Conservation (phyloP, 1,284 basidiomycete species). For the Ceratobasidium sp. region DNA sequence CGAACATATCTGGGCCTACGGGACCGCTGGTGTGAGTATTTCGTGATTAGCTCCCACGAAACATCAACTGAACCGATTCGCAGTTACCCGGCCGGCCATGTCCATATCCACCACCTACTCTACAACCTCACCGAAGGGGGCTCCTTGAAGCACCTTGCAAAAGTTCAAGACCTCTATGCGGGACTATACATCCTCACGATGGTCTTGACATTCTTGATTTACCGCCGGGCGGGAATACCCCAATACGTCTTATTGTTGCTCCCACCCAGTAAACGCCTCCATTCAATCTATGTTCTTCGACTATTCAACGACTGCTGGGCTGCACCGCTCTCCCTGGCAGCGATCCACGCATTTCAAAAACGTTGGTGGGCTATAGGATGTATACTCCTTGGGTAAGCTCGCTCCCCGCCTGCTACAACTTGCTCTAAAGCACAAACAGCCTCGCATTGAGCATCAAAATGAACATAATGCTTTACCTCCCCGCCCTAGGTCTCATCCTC, state of each 20-base stretch:
- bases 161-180: conserved; percentile 75
- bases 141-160: conserved; percentile 1
- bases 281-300: conserved; percentile 91
- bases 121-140: conserved; percentile 70
- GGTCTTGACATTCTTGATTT: conserved; percentile 69
- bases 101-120: conserved; percentile 83
- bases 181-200: conserved; percentile 73
- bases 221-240: conserved; percentile 69
- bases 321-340: conserved; percentile 62
- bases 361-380: conserved; percentile 67
- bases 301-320: conserved; percentile 97
- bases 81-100: conserved; percentile 94
- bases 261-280: conserved; percentile 88
- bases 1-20: conserved; percentile 85
- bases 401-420: not conserved
- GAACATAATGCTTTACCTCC: conserved; percentile 93
- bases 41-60: not conserved
- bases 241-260: conserved; percentile 82
- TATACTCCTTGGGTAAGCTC: conserved; percentile 74
- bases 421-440: conserved; percentile 20
- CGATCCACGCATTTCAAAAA: conserved; percentile 66
- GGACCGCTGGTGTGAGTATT: conserved; percentile 87
- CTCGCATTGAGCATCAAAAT: conserved; percentile 91
- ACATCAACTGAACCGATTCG: not conserved
- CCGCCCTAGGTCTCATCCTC: conserved; percentile 81